phyloP scores from a whole-genome alignment of 176 grass and related monocot genomes.

The Luzula sylvatica region DNA sequence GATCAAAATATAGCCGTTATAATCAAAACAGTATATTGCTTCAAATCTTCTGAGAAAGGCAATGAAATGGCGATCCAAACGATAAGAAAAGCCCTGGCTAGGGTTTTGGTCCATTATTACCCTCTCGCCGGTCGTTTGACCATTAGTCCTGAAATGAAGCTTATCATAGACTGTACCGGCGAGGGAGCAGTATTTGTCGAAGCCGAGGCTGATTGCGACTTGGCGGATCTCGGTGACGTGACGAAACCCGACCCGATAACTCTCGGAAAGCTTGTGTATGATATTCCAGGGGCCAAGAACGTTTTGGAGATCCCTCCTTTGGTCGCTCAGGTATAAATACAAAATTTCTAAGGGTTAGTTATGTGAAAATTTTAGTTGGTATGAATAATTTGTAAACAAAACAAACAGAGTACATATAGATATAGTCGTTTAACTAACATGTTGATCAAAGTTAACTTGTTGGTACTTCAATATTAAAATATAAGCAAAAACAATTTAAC shows the following conservation, averaged over 20 bases:
- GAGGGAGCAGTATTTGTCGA: conserved; percentile 76
- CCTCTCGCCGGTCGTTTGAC: conserved; percentile 70
- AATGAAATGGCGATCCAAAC: conserved; percentile 20
- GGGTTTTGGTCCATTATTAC: conserved; percentile 75
- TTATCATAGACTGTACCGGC: conserved; percentile 58
- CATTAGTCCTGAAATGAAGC: conserved; percentile 74
- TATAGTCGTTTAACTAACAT: not conserved
- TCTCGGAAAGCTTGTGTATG: conserved; percentile 77
- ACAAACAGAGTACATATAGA: not conserved
- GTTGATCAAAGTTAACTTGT: not conserved
- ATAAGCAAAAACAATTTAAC: not conserved
- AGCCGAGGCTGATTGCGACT: conserved; percentile 62
- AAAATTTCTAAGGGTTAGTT: no score
- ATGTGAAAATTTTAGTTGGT: no score
- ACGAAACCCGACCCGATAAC: conserved; percentile 56
- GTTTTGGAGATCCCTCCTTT: conserved; percentile 94
- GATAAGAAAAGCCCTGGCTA: conserved; percentile 57
- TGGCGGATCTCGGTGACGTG: conserved; percentile 51
- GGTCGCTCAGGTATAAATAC: conserved; percentile 58
- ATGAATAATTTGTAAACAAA: no score
- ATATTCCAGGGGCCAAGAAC: conserved; percentile 68
- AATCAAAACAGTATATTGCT: conserved; percentile 86
- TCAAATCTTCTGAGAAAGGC: conserved; percentile 27
- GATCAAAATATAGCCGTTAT: conserved; percentile 93
- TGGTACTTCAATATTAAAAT: not conserved